Evolutionary conservation across 2,329 filamentous ascomycete genomes (phyloP).

Genomic region (Penicillium hesseltinei): DNA sequence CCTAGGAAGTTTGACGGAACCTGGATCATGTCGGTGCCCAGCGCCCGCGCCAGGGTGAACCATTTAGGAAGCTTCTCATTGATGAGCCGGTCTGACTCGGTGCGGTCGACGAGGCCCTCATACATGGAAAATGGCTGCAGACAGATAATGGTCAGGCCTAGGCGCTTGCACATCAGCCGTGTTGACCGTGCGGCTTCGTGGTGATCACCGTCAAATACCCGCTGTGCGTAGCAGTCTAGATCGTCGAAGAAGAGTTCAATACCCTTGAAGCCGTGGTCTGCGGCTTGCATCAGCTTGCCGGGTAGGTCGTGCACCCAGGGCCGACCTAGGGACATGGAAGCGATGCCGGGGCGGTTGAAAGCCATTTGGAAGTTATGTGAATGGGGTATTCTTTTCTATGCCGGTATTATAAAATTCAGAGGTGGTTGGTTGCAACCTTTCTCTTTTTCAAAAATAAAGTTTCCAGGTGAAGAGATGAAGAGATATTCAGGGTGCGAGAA

Average conservation of each 20-base stretch:
- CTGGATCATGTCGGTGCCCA: constrained; percentile 70
- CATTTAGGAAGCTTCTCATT: constrained; percentile 63
- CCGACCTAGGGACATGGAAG: constrained; percentile 73
- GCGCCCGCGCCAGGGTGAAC: constrained; percentile 63
- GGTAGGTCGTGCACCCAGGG: constrained; percentile 67
- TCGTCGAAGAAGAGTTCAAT: constrained; percentile 41
- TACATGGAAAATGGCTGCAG: constrained; percentile 77
- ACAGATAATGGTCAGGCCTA: constrained; percentile 45
- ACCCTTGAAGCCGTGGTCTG: constrained; percentile 40
- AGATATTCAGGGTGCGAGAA: background rate
- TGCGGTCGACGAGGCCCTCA: constrained; percentile 67
- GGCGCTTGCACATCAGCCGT: constrained; percentile 45
- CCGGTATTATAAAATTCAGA: background rate
- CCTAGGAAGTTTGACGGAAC: constrained; percentile 69
- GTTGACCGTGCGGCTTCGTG: constrained; percentile 41
- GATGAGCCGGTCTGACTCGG: constrained; percentile 57
- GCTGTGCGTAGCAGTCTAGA: constrained; percentile 31
- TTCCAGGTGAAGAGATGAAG: background rate
- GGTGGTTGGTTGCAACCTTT: background rate
- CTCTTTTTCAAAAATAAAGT: background rate
- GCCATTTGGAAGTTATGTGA: constrained; percentile 18
- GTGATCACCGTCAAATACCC: constrained; percentile 25
- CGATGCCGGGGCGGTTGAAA: constrained; percentile 58
- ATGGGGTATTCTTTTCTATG: background rate
- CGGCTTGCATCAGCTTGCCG: constrained; percentile 67